phyloP scores from a whole-genome alignment of 345 rosid species.

The Luvunga scandens region DNA sequence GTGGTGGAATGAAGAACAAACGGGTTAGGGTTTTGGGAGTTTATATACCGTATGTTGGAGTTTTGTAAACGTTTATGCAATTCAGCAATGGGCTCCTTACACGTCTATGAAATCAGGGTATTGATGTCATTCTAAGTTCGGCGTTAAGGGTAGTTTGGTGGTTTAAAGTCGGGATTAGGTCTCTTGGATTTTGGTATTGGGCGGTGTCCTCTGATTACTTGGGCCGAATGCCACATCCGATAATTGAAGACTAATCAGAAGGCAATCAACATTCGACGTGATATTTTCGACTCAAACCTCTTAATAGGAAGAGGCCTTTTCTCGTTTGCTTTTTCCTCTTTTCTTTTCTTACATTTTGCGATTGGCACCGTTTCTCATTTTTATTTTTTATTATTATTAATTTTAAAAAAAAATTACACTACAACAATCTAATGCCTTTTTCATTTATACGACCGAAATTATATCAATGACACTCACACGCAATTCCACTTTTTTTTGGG shows the following conservation, averaged over 20 bases:
- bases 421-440: too few relatives aligned
- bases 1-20: slow-evolving; percentile 19
- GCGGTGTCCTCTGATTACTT: neutral
- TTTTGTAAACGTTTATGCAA: neutral
- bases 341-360: too few relatives aligned
- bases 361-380: too few relatives aligned
- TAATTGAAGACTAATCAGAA: neutral
- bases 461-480: too few relatives aligned
- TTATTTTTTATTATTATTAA: too few relatives aligned
- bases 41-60: slow-evolving; percentile 20
- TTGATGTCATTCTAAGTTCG: neutral
- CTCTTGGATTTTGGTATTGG: neutral
- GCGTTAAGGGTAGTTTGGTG: neutral
- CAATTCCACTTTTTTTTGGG: too few relatives aligned
- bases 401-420: too few relatives aligned
- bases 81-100: slow-evolving; percentile 14
- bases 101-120: neutral
- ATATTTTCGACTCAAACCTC: neutral
- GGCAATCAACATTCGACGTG: neutral
- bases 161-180: neutral
- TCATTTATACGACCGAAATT: too few relatives aligned
- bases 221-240: neutral
- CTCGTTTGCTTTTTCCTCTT: neutral
- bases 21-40: slow-evolving; percentile 70
- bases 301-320: neutral